These are phyloP conservation scores for Cladobotryum protrusum DNA, from an alignment of 2,329 filamentous ascomycete genomes.

Conservation along the genomic window DNA sequence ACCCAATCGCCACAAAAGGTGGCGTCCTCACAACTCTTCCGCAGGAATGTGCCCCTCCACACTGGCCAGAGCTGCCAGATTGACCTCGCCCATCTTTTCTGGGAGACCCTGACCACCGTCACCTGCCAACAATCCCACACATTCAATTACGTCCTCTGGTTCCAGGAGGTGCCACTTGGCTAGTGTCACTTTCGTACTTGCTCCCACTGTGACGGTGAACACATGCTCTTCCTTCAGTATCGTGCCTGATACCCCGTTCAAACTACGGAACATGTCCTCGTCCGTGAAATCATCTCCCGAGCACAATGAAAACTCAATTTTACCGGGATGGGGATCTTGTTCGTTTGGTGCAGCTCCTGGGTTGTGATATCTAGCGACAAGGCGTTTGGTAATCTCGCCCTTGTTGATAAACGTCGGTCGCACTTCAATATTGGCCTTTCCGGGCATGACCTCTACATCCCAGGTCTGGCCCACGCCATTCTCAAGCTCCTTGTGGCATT, in stretches of 20 bases:
- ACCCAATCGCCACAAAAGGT: background rate
- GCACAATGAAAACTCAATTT: constrained; percentile 82
- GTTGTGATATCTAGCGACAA: constrained; percentile 67
- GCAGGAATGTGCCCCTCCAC: constrained; percentile 47
- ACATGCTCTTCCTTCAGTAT: constrained; percentile 57
- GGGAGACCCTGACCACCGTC: constrained; percentile 33
- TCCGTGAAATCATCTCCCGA: constrained; percentile 95
- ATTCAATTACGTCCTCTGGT: constrained; percentile 78
- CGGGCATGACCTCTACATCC: constrained; percentile 94
- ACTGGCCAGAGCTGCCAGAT: constrained; percentile 47
- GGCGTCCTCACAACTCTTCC: constrained; percentile 11
- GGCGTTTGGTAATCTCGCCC: constrained; percentile 82
- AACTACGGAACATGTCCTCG: constrained; percentile 89
- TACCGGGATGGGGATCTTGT: constrained; percentile 38
- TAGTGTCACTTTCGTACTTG: constrained; percentile 84
- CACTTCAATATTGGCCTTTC: constrained; percentile 95
- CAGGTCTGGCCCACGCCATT: constrained; percentile 68
- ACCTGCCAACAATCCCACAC: constrained; percentile 49
- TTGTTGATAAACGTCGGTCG: constrained; percentile 98
- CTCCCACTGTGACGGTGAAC: constrained; percentile 87
- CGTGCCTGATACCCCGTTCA: constrained; percentile 53
- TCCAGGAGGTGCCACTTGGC: constrained; percentile 88
- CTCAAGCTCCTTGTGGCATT: constrained; percentile 78
- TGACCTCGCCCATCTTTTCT: constrained; percentile 44
- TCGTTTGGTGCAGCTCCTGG: constrained; percentile 39